These are phyloP conservation scores for Schizochytrium sp. DNA, from an alignment of 108 stramenopile species.

Conservation along the genomic window DNA sequence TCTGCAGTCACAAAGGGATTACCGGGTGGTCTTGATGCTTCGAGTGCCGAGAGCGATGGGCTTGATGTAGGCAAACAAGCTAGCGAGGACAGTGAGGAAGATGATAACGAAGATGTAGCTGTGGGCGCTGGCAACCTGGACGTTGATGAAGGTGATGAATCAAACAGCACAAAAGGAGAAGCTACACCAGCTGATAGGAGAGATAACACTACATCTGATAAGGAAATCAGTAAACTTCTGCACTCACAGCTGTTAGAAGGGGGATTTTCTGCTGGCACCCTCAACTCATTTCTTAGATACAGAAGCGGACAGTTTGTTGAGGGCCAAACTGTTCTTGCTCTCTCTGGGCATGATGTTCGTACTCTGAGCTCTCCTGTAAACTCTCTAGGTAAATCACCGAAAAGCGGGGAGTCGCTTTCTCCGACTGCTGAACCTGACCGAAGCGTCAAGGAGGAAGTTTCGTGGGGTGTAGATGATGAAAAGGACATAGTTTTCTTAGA, in stretches of 20 bases:
- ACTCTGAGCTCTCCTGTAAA: not conserved
- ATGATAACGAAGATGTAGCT: not conserved
- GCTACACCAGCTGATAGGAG: no score
- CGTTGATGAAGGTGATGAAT: no score
- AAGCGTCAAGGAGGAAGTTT: not conserved
- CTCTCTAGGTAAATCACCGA: not conserved
- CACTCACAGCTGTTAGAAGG: conserved; percentile 30
- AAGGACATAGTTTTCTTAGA: conserved; percentile 46
- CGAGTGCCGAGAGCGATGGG: not conserved
- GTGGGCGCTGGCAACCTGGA: not conserved
- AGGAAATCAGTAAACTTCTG: not conserved
- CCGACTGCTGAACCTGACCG: not conserved
- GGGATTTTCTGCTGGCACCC: not conserved
- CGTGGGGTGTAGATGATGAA: conserved; percentile 17
- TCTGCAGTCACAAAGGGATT: not conserved
- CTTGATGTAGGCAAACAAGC: not conserved
- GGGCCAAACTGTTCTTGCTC: not conserved
- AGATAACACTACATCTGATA: not conserved
- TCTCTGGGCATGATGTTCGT: not conserved
- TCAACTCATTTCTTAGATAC: not conserved
- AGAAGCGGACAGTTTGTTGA: not conserved
- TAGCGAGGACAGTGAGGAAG: not conserved
- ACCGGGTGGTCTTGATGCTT: not conserved
- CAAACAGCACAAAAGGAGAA: no score
- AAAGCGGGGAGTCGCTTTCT: not conserved